These are phyloP conservation scores for Cyberlindnera meyerae DNA, from an alignment of 805 yeast species.

Conservation along the genomic window DNA sequence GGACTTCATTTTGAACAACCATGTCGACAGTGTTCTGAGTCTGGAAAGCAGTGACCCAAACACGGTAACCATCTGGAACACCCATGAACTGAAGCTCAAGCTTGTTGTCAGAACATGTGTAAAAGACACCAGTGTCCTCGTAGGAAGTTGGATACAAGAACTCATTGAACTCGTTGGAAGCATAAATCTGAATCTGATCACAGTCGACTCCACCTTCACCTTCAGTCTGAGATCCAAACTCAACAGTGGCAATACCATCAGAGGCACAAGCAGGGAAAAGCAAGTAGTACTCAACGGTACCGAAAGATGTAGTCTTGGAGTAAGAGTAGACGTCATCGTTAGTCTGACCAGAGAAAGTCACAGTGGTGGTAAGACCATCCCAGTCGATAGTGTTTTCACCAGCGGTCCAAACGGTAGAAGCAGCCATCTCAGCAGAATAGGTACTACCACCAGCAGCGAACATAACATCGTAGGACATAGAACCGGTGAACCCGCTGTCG, in stretches of 20 bases:
- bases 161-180: constrained; percentile 29
- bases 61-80: constrained; percentile 25
- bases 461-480: constrained; percentile 26
- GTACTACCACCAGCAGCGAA: constrained; percentile 33
- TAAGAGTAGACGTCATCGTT: constrained; percentile 20
- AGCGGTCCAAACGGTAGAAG: constrained; percentile 25
- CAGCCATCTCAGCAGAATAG: constrained; percentile 27
- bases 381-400: constrained; percentile 29
- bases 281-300: constrained; percentile 29
- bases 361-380: constrained; percentile 24
- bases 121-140: constrained; percentile 11
- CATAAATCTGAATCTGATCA: constrained; percentile 15
- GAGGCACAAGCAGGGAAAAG: constrained; percentile 30
- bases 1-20: constrained; percentile 7
- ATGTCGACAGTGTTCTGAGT: constrained; percentile 6
- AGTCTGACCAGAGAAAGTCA: constrained; percentile 24
- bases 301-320: constrained; percentile 30
- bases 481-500: constrained; percentile 24
- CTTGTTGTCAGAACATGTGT: constrained; percentile 23
- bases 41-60: constrained; percentile 31
- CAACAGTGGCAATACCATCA: constrained; percentile 22
- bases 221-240: constrained; percentile 13
- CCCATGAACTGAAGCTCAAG: constrained; percentile 19
- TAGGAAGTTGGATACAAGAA: constrained; percentile 29
- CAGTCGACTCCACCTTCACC: constrained; percentile 23